Base-by-base conservation (phyloP, 129 eudicot genomes). In the Gnaphalium uliginosum region DNA sequence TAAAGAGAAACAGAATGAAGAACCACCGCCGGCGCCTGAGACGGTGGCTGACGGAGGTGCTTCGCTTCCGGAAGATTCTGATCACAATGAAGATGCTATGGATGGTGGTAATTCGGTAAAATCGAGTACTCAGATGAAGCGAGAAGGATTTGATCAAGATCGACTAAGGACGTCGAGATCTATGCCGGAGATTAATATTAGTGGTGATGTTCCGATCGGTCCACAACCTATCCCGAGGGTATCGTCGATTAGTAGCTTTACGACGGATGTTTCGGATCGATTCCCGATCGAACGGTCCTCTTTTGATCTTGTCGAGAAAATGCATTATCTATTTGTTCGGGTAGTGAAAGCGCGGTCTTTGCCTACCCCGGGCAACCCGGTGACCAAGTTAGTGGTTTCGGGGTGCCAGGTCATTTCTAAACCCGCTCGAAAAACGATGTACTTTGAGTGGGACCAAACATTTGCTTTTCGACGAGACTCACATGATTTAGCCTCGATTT, bases 391-490 rank as follows among this genome's bases (percentile, higher is more conserved):
- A 14, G 81, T 74, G 14, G 97, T 87, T 18, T 85, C 96, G 11
- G 93, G 89, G 39, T 37, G 80, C 72, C 97, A 89, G 21, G 87
- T 85, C 60, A 51, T 79, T 10, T 90, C 97, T 2, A 87, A 84
- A 65, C 97, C 97, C 0, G 98, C 97, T 6, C 82, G 87, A 15
- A 90, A 84, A 75, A 81, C 87, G 27, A 71, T 79, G 62, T 80
- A 78, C 18, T 94, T 90, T 54, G 98, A 94, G 74, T 94, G 98
- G 98, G 98, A 94, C 77, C 98, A 94, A 48, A 94, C 96, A 4
- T 94, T 94, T 23, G 98, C 98, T 8, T 94, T 94, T 57, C 73
- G 73, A 21, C 82, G 90, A 1, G 93, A 89, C 3, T 68, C 79
- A 18, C 89, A 88, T 0, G 96, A 94, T 77, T 85, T 91, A 0